Conservation (phyloP, 805 yeast species). For the Wickerhamiella australiensis region DNA sequence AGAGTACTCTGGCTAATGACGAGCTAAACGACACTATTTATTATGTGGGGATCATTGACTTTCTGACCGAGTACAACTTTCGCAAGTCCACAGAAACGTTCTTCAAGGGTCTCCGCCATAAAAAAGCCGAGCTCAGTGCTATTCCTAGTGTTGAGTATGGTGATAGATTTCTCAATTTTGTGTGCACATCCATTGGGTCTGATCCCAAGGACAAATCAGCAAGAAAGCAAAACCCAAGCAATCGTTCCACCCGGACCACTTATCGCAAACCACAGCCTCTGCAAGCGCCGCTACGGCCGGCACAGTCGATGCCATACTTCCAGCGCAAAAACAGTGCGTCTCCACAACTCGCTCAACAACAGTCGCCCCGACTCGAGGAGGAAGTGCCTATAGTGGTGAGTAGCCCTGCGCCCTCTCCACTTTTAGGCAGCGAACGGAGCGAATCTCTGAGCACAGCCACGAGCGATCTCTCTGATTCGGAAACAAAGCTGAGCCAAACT, state of each 20-base stretch:
- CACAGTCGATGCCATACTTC: conserved; percentile 6
- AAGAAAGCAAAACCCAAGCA: not conserved
- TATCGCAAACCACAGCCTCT: not conserved
- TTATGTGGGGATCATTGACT: conserved; percentile 88
- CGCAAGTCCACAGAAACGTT: conserved; percentile 74
- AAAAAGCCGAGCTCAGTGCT: conserved; percentile 65
- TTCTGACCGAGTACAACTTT: conserved; percentile 52
- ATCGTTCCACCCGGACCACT: not conserved
- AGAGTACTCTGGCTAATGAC: conserved; percentile 53
- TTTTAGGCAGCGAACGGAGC: not conserved
- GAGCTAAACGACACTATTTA: conserved; percentile 58
- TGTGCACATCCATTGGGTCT: conserved; percentile 24
- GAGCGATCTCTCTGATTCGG: not conserved
- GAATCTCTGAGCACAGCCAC: conserved; percentile 1
- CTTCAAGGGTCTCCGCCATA: conserved; percentile 62
- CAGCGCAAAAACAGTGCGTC: not conserved
- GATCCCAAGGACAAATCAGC: conserved; percentile 6
- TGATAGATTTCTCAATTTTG: conserved; percentile 65
- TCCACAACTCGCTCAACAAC: not conserved
- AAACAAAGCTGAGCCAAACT: not conserved
- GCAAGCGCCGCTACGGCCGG: not conserved
- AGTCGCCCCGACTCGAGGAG: not conserved
- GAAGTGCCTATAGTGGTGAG: not conserved
- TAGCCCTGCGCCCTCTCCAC: not conserved
- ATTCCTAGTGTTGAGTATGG: conserved; percentile 88